A percentile compares a stretch with the other conserved stretches of the same genome.
These are phyloP conservation scores for Thamnidium elegans DNA, from an alignment of 192 early-diverging fungal genomes.

Conservation along the genomic window DNA sequence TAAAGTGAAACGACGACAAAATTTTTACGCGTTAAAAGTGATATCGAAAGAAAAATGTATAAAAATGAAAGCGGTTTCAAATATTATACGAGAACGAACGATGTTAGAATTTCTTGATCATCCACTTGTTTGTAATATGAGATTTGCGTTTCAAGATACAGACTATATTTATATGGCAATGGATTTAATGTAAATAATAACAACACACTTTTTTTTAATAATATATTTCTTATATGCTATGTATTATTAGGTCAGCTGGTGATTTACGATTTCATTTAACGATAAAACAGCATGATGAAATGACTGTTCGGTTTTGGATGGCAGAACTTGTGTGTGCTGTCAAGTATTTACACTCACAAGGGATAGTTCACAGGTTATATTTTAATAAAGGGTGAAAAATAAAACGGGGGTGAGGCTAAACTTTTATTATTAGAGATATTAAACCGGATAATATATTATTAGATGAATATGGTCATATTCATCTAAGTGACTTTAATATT, in stretches of 20 bases:
- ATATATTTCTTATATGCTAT: slow-evolving; percentile 3
- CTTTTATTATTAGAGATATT: slow-evolving; percentile 58
- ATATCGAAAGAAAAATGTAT: slow-evolving; percentile 87
- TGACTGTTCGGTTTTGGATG: slow-evolving; percentile 79
- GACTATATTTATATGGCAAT: slow-evolving; percentile 87
- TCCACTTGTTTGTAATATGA: slow-evolving; percentile 66
- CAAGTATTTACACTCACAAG: slow-evolving; percentile 75
- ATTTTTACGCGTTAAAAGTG: slow-evolving; percentile 81
- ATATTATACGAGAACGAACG: slow-evolving; percentile 75
- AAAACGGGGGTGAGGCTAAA: no score
- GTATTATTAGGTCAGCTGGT: slow-evolving; percentile 77
- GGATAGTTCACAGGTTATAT: slow-evolving; percentile 74
- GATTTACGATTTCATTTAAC: slow-evolving; percentile 79
- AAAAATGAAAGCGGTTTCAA: slow-evolving; percentile 78
- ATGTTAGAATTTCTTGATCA: slow-evolving; percentile 78
- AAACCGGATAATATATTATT: slow-evolving; percentile 91
- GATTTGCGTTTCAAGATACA: slow-evolving; percentile 89
- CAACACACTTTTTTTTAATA: slow-evolving; percentile 1
- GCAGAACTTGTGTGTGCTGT: slow-evolving; percentile 84
- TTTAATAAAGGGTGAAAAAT: background rate
- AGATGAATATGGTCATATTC: slow-evolving; percentile 79
- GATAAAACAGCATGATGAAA: slow-evolving; percentile 68
- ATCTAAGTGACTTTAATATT: slow-evolving; percentile 96
- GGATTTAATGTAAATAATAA: slow-evolving; percentile 68
- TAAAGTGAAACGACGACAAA: slow-evolving; percentile 73